Evolutionary conservation across 2,329 filamentous ascomycete genomes (phyloP), one percentile per base, ranked within the genome.

Genomic region (Clarireedia paspali): DNA sequence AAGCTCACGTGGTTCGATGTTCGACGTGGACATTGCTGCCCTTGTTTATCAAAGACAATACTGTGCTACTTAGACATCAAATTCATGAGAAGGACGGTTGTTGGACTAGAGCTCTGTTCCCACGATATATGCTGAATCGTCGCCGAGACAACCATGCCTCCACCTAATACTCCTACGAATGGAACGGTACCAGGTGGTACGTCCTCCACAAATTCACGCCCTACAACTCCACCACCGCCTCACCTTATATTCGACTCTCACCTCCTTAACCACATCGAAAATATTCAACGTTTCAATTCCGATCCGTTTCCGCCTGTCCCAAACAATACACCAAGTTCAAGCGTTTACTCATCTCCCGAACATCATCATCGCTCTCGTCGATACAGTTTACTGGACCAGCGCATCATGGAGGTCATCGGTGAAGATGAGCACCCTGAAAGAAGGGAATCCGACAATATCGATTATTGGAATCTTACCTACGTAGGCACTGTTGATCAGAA

Each of bases 401-500:
- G 51, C 26, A 39, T 48, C 10, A 53, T 53, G 44, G 51, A 48
- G 27, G 44, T 53, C 23, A 53, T 53, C 20, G 51, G 42, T 48
- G 44, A 53, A 48, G 44, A 48, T 27, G 51, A 53, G 27, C n/a
- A 45, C 6, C 24, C 14, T 40, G 15, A 47, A 6, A n/a, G 44
- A 30, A 44, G 34, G 23, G 44, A 48, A 27, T 20, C 47, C n/a
- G 42, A 53, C 24, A 50, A 55, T 1, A 46, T 68, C 26, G 71
- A 73, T 57, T 63, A 71, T 42, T 63, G 70, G 54, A 65, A 62
- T 26, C 63, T 73, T 47, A 68, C 66, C 15, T 73, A 73, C 53
- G 62, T 69, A 45, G 59, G 61, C 2, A 48, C 61, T 9, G 64
- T 70, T 5, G 70, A 73, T 52, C 69, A 72, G 55, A 72, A 73